These are phyloP conservation scores for Evansstolkia leycettana DNA, from an alignment of 495 filamentous ascomycete genomes.

Conservation along the genomic window DNA sequence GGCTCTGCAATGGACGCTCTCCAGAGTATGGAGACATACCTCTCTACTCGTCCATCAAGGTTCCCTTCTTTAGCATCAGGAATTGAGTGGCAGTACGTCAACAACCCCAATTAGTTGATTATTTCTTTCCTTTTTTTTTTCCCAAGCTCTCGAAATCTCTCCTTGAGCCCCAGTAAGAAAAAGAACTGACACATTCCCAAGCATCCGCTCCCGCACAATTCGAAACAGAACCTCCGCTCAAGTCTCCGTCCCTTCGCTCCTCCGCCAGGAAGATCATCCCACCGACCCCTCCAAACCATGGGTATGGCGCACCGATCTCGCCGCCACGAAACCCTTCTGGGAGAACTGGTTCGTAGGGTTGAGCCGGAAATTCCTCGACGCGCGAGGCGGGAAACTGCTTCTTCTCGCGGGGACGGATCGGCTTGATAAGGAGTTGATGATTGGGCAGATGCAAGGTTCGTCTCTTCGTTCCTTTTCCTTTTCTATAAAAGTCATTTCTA, in stretches of 20 bases:
- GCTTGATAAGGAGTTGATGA: constrained; percentile 88
- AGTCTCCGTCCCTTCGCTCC: constrained; percentile 75
- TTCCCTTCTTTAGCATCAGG: constrained; percentile 66
- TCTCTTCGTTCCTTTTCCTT: constrained; percentile 1
- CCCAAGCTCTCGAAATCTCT: too few relatives aligned
- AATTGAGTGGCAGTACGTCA: constrained; percentile 80
- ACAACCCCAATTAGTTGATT: too few relatives aligned
- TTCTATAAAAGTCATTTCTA: too few relatives aligned
- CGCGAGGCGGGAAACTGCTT: constrained; percentile 77
- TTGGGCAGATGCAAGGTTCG: constrained; percentile 92
- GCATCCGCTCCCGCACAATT: constrained; percentile 74
- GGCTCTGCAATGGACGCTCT: constrained; percentile 81
- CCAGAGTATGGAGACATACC: constrained; percentile 84
- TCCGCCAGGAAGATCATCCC: constrained; percentile 35
- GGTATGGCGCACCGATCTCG: constrained; percentile 81
- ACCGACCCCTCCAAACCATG: constrained; percentile 36
- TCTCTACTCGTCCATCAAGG: constrained; percentile 66
- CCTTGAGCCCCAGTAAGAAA: constrained; percentile 1
- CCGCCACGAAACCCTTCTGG: constrained; percentile 82
- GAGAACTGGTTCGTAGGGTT: constrained; percentile 84
- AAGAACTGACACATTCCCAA: constrained; percentile 7
- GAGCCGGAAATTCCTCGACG: constrained; percentile 76
- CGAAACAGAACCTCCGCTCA: constrained; percentile 70
- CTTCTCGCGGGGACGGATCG: constrained; percentile 89
- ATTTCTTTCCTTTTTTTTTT: too few relatives aligned